phyloP scores from a whole-genome alignment of 1,139 yeast species.

The Lodderomyces jiufengensis region DNA sequence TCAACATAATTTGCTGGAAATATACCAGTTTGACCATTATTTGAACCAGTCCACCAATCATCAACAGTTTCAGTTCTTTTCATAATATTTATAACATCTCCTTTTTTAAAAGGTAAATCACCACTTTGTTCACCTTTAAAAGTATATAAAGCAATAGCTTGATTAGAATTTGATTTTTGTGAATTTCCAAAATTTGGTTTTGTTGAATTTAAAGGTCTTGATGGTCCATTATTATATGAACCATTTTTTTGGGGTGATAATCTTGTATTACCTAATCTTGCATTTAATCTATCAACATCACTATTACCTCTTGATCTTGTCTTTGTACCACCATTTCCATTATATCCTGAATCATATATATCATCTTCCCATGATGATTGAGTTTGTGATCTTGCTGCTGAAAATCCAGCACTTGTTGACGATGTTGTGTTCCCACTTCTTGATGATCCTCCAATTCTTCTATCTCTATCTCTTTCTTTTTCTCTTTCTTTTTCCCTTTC shows the following conservation, averaged over 20 bases:
- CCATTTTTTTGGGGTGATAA: conserved; percentile 18
- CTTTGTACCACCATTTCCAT: conserved; percentile 15
- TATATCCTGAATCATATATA: conserved; percentile 52
- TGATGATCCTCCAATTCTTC: conserved; percentile 1
- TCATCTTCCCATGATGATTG: conserved; percentile 73
- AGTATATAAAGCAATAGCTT: conserved; percentile 85
- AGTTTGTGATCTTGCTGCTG: not conserved
- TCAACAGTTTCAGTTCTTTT: conserved; percentile 84
- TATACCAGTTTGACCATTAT: conserved; percentile 80
- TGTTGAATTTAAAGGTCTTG: conserved; percentile 37
- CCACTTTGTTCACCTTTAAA: conserved; percentile 91
- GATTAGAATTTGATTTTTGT: conserved; percentile 50
- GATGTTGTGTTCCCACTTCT: conserved; percentile 15
- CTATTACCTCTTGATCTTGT: conserved; percentile 29
- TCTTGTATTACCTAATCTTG: conserved; percentile 30
- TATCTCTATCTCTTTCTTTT: not conserved
- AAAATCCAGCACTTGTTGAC: conserved; percentile 4
- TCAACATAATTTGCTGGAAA: conserved; percentile 98
- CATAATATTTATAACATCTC: conserved; percentile 86
- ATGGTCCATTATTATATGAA: conserved; percentile 24
- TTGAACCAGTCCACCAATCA: conserved; percentile 98
- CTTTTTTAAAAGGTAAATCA: conserved; percentile 87
- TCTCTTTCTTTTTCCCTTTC: conserved; percentile 3
- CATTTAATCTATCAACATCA: conserved; percentile 35
- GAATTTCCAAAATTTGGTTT: conserved; percentile 54